Base-by-base conservation (phyloP, 306 rosid genomes). In the Acacia acuminata region DNA sequence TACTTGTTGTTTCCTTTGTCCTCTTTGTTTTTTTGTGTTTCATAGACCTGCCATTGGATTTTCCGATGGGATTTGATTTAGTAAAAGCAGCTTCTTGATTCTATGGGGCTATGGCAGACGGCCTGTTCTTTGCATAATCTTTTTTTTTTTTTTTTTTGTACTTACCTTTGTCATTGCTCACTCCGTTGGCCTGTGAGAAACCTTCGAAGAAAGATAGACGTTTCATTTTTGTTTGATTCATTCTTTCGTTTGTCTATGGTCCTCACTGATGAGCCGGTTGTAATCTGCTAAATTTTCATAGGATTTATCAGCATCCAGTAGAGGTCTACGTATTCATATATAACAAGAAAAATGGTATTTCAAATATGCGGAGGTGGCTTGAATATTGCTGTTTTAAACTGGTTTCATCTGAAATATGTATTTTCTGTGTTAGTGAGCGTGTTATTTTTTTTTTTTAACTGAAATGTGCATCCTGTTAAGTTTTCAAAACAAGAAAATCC, bases 161-260 rank as follows among this genome's bases (percentile, higher is more conserved):
- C 34, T 72, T 25, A 25, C 47, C 47, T 47, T 15, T 47, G 8
- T 27, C 61, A 73, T 73, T 47, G 58, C 7, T 27, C 34, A 71
- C 76, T 71, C 58, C 58, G 76, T 71, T 71, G 51, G 76, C 76
- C 50, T 44, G 58, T 45, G 76, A 45, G 76, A 71, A 70, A 14
- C 58, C 58, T 19, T 44, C 40, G 36, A 24, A 71, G 76, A 71
- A 71, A 45, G 38, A 42, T 71, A 45, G 58, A 14, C 56, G 50
- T 71, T 44, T 73, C 20, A 20, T 72, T 44, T 71, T 70, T 70
- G 13, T 71, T 20, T 43, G 20, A 71, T 24, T 71, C 56, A 43
- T 71, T 43, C 38, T 43, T 38, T 44, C 48, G 60, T 47, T 24
- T 27, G 60, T 27, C 60, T 47, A 47, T 45, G 61, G 63, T 73